Base-by-base conservation (phyloP, 768 basidiomycete species). In the Tephrocybe sp. region DNA sequence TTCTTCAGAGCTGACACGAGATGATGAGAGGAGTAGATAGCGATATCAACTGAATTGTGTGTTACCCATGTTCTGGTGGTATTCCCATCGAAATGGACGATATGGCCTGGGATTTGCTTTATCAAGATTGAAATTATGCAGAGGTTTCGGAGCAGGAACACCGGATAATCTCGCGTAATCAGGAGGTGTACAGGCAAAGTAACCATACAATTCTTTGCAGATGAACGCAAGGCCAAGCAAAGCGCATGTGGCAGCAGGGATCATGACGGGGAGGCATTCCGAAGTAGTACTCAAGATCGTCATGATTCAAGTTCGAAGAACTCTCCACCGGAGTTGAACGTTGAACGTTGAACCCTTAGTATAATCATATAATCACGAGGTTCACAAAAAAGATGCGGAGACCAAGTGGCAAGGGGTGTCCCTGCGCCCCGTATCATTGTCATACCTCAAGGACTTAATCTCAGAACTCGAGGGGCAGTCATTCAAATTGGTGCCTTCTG, bases 41-140 rank as follows among this genome's bases (percentile, higher is more conserved):
- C 5, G 25, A 10, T 18, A 14, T 20, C 21, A 17, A 39, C 40
- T 11, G 20, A n/a, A 42, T 25, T 23, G 33, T 14, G 45, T 23
- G 17, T 30, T 61, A 79, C 78, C 70, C 80, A 80, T 80, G 18
- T 66, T 79, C 56, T 82, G 80, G 55, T 79, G 72, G 50, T 78
- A 82, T 47, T 66, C 66, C 78, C 79, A 82, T 51, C 79, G 70
- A 55, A 82, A 78, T 0, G 79, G 79, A 20, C 80, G 71, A 62
- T 82, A 81, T 11, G 80, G 80, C 38, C 79, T 68, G 4, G 80
- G 65, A 46, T 66, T 72, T 5, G 78, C 70, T 3, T 54, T 65
- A 45, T 68, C 64, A 34, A 82, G 62, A 47, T 79, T 61, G 48
- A 82, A 81, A 18, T 71, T 53, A 15, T 52, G 55, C 3, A 78